These are phyloP conservation scores for Paraurostyla sp. DNA, from an alignment of 73 alveolate genomes.

Conservation along the genomic window DNA sequence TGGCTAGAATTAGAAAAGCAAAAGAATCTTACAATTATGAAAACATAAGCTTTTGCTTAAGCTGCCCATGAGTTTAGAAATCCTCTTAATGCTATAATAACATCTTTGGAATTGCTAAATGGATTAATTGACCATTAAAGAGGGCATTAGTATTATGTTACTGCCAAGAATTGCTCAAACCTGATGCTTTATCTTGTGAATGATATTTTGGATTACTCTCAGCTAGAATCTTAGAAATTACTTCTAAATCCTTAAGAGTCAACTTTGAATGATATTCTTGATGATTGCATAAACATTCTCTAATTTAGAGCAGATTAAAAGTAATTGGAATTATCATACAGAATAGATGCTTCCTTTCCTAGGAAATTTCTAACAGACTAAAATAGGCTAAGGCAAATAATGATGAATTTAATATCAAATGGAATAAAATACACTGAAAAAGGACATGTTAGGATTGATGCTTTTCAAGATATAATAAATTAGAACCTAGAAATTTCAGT, in stretches of 20 bases:
- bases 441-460: not conserved
- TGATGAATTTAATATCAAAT: too few species aligned
- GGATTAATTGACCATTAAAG: not conserved
- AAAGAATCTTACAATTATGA: not conserved
- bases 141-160: not conserved
- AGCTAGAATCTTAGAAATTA: not conserved
- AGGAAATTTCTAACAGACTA: not conserved
- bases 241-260: not conserved
- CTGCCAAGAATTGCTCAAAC: not conserved
- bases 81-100: too few species aligned
- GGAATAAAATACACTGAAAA: too few species aligned
- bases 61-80: slow-evolving; percentile 58
- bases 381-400: not conserved
- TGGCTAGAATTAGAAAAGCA: not conserved
- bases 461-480: not conserved
- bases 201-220: slow-evolving; percentile 51
- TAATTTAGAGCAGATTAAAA: not conserved
- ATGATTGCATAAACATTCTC: not conserved
- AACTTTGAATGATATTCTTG: not conserved
- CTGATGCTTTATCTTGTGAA: slow-evolving; percentile 15
- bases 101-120: slow-evolving; percentile 1
- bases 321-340: not conserved
- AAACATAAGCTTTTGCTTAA: not conserved
- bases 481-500: not conserved
- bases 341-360: not conserved